Evolutionary conservation across 345 rosid genomes (phyloP), one percentile per base, ranked within the genome.

Genomic region (Eucalyptus cladocalyx): DNA sequence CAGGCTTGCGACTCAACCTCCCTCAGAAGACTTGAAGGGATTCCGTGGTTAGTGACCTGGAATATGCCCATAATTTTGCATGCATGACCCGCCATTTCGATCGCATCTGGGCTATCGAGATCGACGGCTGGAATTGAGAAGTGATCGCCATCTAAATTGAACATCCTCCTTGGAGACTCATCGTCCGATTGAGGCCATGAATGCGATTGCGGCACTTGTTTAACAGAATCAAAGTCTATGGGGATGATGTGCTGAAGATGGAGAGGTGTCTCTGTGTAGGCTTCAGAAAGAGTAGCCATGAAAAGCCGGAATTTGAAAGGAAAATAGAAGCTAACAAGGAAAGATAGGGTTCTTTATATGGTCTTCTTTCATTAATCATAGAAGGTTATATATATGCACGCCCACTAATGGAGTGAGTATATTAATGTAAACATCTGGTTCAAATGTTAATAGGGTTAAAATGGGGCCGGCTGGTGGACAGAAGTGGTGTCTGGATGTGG

Each of bases 51-150:
- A 8, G 89, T 89, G 47, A 96, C 91, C 80, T 96, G 97, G 89
- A 97, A 96, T 53, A 91, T 97, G 16, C 99, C 99, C 97, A 96
- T 94, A 47, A 93, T 90, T 90, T 93, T 94, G 88, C 98, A 95
- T 60, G 98, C 98, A 60, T 86, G 89, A n/a, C 95, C 94, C 6
- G 93, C 88, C 26, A 89, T 91, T 42, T 89, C 86, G n/a, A 87
- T 91, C 11, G 93, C 96, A 37, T 91, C 90, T 2, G 96, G 93
- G 80, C 93, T 92, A 43, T 49, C 50, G 1, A 97, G 93, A 92
- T 97, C 96, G 60, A 97, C 85, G 21, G 93, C n/a, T 11, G 99
- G 99, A 34, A 92, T 92, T 54, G 93, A 91, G 1, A 88, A 34
- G 26, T 89, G 90, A 28, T 69, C 23, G 86, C 30, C 18, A 7